These are phyloP conservation scores for Leccinum disarticulatum DNA, from an alignment of 768 basidiomycete species.

Conservation along the genomic window DNA sequence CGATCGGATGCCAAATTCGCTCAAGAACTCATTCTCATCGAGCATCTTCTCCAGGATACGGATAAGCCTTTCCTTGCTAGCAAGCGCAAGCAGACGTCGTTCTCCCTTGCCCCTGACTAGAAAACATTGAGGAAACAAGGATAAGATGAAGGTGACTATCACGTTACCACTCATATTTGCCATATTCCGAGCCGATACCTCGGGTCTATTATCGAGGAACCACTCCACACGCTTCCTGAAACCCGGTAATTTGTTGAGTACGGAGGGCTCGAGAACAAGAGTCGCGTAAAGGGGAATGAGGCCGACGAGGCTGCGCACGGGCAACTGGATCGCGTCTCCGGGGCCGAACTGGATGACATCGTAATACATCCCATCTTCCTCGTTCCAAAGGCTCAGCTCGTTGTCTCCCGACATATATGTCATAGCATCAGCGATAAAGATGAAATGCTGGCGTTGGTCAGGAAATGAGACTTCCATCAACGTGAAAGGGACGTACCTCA, in stretches of 20 bases:
- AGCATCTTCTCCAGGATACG: constrained; percentile 94
- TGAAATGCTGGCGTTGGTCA: constrained; percentile 71
- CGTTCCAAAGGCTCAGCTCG: constrained; percentile 89
- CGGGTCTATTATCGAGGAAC: constrained; percentile 94
- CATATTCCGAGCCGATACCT: constrained; percentile 87
- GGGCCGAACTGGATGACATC: constrained; percentile 91
- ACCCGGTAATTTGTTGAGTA: constrained; percentile 89
- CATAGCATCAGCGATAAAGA: constrained; percentile 99
- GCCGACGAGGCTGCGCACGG: constrained; percentile 94
- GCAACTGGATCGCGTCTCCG: constrained; percentile 83
- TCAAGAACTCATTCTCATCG: constrained; percentile 95
- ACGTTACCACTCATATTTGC: constrained; percentile 87
- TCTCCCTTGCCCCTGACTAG: constrained; percentile 71
- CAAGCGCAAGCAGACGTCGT: constrained; percentile 84
- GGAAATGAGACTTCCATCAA: constrained; percentile 1
- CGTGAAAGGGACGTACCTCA: constrained; percentile 47
- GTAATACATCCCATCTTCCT: constrained; percentile 97
- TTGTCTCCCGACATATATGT: constrained; percentile 81
- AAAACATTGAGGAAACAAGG: constrained; percentile 1
- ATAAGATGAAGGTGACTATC: neutral
- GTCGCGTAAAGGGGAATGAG: constrained; percentile 96
- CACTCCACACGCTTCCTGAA: constrained; percentile 99
- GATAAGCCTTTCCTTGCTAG: constrained; percentile 86
- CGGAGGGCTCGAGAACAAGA: constrained; percentile 85
- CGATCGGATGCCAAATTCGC: constrained; percentile 95